Base-by-base conservation (phyloP, 257 asterid species). In the Petunia axillaris region DNA sequence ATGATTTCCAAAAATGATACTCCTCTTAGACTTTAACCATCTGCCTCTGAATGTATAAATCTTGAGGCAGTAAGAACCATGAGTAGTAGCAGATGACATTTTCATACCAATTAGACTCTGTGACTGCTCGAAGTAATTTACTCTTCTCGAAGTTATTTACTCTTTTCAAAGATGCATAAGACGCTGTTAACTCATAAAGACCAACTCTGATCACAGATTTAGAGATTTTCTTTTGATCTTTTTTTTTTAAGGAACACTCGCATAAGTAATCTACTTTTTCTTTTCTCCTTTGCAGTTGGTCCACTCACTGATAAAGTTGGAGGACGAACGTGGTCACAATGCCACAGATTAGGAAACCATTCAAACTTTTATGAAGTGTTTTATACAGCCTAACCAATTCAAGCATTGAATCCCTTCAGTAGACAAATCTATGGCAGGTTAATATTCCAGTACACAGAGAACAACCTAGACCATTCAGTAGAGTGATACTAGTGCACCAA, bases 81-180 rank as follows among this genome's bases (percentile, higher is more conserved):
- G 5, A 44, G 76, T n/a, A 44, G 38, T 44, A 68, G 40, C 8
- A 68, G 44, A 68, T 44, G 76, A 43, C 57, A 43, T 39, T 68
- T 8, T 7, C 40, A 43, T 44, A 8, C 76, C 76, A 68, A n/a
- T 68, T 68, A 68, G 43, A 41, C 57, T 44, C 8, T 1, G 54
- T 68, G 40, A 43, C 76, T 43, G 76, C 16, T 67, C 55, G 57
- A 68, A 68, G 76, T 68, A 41, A 68, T 68, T 43, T 16, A 44
- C n/a, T 68, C 25, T 68, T 68, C 43, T 68, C 75, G 25, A 25
- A 67, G 57, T 25, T 68, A 52, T 68, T 41, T 41, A 55, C 13
- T 43, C 44, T 58, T 67, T 67, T 55, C 37, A 15, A 7, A 41
- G 10, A 67, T 41, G 75, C 39, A 43, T 43, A n/a, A 25, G 8